These are phyloP conservation scores for Lagenaria siceraria DNA, from an alignment of 306 rosid genomes.

Conservation along the genomic window DNA sequence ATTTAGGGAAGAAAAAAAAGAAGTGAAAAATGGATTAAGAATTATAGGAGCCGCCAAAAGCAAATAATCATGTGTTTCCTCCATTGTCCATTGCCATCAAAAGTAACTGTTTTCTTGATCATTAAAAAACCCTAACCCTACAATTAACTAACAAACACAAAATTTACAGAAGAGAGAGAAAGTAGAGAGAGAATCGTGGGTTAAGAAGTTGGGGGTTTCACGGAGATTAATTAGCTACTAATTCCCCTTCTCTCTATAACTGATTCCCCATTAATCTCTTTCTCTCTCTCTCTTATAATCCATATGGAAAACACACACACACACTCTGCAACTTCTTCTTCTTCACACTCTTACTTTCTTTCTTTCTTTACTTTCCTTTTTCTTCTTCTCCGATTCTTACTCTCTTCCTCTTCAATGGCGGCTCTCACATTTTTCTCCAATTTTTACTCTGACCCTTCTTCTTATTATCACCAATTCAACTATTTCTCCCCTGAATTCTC, in stretches of 20 bases:
- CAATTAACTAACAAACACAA: neutral
- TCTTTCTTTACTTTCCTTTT: neutral
- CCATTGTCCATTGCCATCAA: neutral
- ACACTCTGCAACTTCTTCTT: no score
- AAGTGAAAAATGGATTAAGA: no score
- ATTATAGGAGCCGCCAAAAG: neutral
- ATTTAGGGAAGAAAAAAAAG: no score
- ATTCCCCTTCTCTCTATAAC: neutral
- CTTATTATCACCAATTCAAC: neutral
- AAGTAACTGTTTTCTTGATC: neutral
- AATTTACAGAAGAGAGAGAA: neutral
- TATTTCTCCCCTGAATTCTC: neutral
- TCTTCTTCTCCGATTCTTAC: neutral
- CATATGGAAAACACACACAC: neutral
- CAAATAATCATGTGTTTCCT: neutral
- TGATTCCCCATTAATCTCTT: neutral
- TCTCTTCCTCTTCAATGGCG: neutral
- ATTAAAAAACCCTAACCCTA: neutral
- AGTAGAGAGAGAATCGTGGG: neutral
- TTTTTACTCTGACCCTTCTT: neutral
- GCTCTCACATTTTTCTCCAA: neutral
- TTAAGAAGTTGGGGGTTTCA: constrained; percentile 10
- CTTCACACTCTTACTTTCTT: neutral
- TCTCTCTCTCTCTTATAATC: neutral
- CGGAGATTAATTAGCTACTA: constrained; percentile 1